Percentiles rank a stretch among this genome's conserved stretches.
Evolutionary conservation across 306 rosid genomes (phyloP).

Genomic region (Adenanthera pavonina): DNA sequence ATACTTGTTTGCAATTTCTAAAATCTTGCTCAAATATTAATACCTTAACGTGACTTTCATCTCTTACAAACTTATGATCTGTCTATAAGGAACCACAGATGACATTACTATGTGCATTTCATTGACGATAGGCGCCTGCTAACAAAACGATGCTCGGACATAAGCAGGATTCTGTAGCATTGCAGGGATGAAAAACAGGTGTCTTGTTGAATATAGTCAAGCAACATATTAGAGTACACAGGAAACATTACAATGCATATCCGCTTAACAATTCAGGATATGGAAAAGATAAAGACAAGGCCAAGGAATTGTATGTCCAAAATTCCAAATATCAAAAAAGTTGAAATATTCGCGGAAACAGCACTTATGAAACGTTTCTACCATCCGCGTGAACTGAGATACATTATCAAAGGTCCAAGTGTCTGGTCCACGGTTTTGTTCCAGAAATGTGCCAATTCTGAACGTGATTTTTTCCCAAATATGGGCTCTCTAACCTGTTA

Average conservation of each 20-base stretch:
- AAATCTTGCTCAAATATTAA: background rate
- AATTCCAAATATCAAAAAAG: background rate
- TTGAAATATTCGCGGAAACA: background rate
- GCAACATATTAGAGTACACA: constrained; percentile 14
- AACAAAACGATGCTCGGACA: background rate
- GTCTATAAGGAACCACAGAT: background rate
- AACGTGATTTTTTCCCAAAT: constrained; percentile 54
- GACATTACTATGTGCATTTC: background rate
- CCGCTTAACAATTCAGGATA: constrained; percentile 36
- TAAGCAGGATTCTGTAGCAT: too few species aligned
- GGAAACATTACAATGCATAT: constrained; percentile 9
- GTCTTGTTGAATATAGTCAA: background rate
- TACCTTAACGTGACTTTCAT: background rate
- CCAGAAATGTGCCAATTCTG: constrained; percentile 60
- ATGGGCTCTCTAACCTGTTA: constrained; percentile 59
- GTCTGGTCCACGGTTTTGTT: constrained; percentile 67
- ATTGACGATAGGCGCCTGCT: background rate
- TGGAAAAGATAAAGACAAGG: constrained; percentile 6
- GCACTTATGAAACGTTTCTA: constrained; percentile 46
- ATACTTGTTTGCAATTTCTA: background rate
- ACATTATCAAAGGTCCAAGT: constrained; percentile 72
- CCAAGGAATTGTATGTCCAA: constrained; percentile 5
- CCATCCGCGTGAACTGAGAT: constrained; percentile 91
- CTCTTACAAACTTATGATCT: background rate
- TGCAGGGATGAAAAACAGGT: background rate